These are phyloP conservation scores for Calonectria crousiana DNA, from an alignment of 2,329 filamentous ascomycete species.

Conservation along the genomic window DNA sequence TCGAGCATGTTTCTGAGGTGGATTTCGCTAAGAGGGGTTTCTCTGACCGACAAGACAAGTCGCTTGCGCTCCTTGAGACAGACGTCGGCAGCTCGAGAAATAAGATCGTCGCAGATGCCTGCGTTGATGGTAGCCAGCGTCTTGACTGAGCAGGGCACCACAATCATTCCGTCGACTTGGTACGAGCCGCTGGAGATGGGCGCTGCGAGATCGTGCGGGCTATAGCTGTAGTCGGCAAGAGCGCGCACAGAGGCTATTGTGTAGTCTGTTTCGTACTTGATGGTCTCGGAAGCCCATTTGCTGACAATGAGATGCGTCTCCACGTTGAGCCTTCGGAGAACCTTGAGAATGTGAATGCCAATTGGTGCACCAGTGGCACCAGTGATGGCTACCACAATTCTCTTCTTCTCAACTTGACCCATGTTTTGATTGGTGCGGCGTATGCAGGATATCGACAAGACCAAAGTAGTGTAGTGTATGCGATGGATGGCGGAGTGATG, in stretches of 20 bases:
- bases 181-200: slow-evolving; percentile 37
- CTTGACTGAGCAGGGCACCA: slow-evolving; percentile 63
- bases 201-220: slow-evolving; percentile 31
- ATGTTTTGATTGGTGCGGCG: slow-evolving; percentile 45
- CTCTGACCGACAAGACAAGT: slow-evolving; percentile 56
- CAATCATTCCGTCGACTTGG: slow-evolving; percentile 58
- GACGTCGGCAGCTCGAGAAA: slow-evolving; percentile 60
- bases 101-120: slow-evolving; percentile 59
- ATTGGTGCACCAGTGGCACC: slow-evolving; percentile 35
- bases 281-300: slow-evolving; percentile 36
- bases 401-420: slow-evolving; percentile 41
- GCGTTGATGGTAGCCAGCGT: slow-evolving; percentile 58
- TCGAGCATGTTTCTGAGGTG: slow-evolving; percentile 61
- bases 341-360: slow-evolving; percentile 29
- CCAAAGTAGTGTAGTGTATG: not conserved
- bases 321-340: slow-evolving; percentile 29
- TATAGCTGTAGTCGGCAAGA: slow-evolving; percentile 33
- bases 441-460: not conserved
- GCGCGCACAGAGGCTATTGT: slow-evolving; percentile 22
- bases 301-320: slow-evolving; percentile 36
- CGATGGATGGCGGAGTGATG: not conserved
- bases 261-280: slow-evolving; percentile 37
- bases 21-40: slow-evolving; percentile 61
- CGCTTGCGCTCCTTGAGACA: slow-evolving; percentile 58
- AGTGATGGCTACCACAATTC: slow-evolving; percentile 36